Evolutionary conservation across 2,329 filamentous ascomycete species (phyloP).

Genomic region (Biscogniauxia mediterranea): DNA sequence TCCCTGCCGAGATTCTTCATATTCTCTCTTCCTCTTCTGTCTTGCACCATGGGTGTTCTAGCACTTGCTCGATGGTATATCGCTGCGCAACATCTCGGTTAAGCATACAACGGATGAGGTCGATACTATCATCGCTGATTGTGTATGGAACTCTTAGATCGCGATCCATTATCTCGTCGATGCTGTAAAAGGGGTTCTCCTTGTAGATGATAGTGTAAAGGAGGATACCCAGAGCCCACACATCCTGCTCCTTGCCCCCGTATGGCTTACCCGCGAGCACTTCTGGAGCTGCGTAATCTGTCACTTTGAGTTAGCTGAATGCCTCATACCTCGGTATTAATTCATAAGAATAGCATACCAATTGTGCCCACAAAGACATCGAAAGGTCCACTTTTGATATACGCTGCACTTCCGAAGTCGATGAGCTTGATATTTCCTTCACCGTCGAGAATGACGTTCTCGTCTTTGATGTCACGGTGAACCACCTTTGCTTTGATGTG

Average conservation of each 20-base stretch:
- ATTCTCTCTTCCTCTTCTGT: constrained; percentile 17
- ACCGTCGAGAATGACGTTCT: constrained; percentile 94
- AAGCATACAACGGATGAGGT: constrained; percentile 88
- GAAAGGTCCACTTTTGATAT: constrained; percentile 97
- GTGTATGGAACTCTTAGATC: constrained; percentile 87
- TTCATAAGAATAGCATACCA: constrained; percentile 55
- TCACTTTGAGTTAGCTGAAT: constrained; percentile 10
- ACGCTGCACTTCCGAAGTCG: constrained; percentile 96
- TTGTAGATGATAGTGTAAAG: constrained; percentile 99
- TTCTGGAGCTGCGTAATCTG: constrained; percentile 98
- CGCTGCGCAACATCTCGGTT: constrained; percentile 82
- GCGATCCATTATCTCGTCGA: constrained; percentile 98
- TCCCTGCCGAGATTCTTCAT: background rate
- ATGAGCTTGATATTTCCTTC: constrained; percentile 96
- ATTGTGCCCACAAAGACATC: constrained; percentile 99
- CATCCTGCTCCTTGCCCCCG: constrained; percentile 93
- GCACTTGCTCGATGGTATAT: constrained; percentile 82
- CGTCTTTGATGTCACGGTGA: constrained; percentile 97
- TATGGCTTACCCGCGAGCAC: constrained; percentile 91
- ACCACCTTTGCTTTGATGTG: constrained; percentile 90
- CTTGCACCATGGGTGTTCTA: constrained; percentile 82
- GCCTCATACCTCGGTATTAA: constrained; percentile 3
- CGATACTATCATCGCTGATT: constrained; percentile 87
- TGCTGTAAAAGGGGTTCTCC: constrained; percentile 98
- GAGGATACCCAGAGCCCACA: constrained; percentile 95